These are phyloP conservation scores for Scenedesmus sp. DNA, from an alignment of 163 green algal species.

Conservation along the genomic window DNA sequence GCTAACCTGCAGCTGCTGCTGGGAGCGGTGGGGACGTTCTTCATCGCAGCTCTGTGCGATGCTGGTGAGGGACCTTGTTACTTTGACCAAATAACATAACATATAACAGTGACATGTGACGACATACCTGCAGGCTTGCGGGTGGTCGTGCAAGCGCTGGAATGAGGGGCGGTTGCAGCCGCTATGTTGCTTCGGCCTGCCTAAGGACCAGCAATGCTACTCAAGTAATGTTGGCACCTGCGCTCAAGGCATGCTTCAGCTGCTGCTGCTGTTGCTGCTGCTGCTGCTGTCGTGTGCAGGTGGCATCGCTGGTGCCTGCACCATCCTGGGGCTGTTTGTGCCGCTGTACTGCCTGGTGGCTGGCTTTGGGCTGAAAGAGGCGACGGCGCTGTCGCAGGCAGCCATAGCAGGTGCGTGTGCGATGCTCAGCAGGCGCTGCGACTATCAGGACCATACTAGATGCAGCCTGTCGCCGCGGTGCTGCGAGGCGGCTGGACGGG, in stretches of 20 bases:
- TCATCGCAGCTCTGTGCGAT: slow-evolving; percentile 29
- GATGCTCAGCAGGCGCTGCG: no score
- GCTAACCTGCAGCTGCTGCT: not conserved
- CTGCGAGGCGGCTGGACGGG: no score
- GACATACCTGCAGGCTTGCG: not conserved
- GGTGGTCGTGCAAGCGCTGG: no score
- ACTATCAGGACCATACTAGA: no score
- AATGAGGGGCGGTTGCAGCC: no score
- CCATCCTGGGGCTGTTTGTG: not conserved
- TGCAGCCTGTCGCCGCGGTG: no score
- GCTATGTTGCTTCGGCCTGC: no score
- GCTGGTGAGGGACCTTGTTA: not conserved
- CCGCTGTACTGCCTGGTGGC: slow-evolving; percentile 25
- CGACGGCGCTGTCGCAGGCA: slow-evolving; percentile 41
- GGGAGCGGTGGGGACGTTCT: not conserved
- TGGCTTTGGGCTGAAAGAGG: slow-evolving; percentile 36
- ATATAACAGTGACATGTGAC: not conserved
- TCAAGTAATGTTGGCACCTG: not conserved
- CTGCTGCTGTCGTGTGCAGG: not conserved
- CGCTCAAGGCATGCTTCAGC: not conserved
- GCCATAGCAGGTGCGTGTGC: slow-evolving; percentile 2
- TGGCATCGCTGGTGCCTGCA: not conserved
- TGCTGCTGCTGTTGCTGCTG: not conserved
- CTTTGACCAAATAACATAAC: not conserved
- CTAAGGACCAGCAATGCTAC: no score